These are phyloP conservation scores for Hydrangea macrophylla DNA, from an alignment of 148 eudicot species.

Conservation along the genomic window DNA sequence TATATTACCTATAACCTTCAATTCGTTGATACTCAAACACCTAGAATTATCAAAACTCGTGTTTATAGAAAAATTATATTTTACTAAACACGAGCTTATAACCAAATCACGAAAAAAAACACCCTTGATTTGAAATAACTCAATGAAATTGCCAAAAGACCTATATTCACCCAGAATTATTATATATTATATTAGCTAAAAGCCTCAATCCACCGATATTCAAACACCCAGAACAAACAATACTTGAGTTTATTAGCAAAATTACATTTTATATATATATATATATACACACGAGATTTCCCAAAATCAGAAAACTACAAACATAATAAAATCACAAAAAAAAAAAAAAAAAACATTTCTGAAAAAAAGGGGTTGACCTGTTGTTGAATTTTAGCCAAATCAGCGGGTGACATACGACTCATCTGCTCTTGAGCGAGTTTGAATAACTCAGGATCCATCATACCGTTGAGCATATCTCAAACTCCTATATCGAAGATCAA, in stretches of 20 bases:
- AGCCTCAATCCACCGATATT: background rate
- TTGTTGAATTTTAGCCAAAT: too few relatives aligned
- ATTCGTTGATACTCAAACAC: background rate
- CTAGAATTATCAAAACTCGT: background rate
- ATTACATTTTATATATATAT: background rate
- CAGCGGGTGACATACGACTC: too few relatives aligned
- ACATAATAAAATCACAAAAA: background rate
- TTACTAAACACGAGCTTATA: too few relatives aligned
- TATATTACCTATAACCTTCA: background rate
- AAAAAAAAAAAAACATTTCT: too few relatives aligned
- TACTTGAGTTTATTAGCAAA: background rate
- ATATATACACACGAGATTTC: background rate
- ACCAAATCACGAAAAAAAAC: too few relatives aligned
- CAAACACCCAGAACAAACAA: background rate
- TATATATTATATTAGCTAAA: too few relatives aligned
- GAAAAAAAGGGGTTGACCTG: background rate
- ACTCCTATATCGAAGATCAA: background rate
- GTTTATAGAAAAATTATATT: too few relatives aligned
- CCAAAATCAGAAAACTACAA: conserved; percentile 1
- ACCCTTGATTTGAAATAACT: too few relatives aligned
- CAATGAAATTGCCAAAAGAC: too few relatives aligned
- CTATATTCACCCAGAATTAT: background rate
- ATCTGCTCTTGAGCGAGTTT: conserved; percentile 79
- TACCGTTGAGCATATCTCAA: conserved; percentile 49
- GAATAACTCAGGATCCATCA: conserved; percentile 96